Conservation (phyloP, 2,329 filamentous ascomycete species). For the Ceratocystis papillata region DNA sequence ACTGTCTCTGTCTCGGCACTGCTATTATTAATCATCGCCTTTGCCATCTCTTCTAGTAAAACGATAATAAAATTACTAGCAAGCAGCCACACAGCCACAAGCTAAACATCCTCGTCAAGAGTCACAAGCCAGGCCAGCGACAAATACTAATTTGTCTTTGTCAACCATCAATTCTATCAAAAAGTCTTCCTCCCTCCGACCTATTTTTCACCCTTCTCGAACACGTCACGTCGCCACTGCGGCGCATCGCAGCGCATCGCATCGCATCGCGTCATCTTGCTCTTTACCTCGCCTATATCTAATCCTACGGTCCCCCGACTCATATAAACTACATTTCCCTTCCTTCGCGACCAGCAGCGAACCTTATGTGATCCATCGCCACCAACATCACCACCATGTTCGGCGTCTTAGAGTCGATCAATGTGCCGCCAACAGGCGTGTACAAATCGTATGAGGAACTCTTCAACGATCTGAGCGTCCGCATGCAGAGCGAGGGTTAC, state of each 20-base stretch:
- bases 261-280: constrained; percentile 11
- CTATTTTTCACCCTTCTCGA: background rate
- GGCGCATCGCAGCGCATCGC: constrained; percentile 3
- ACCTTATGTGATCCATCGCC: constrained; percentile 14
- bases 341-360: constrained; percentile 1
- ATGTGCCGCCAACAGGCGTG: constrained; percentile 32
- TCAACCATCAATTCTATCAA: background rate
- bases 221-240: constrained; percentile 12
- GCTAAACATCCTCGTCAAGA: background rate
- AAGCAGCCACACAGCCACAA: background rate
- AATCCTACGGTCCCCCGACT: background rate
- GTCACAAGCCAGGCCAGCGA: background rate
- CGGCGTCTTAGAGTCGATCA: constrained; percentile 35
- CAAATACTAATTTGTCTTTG: background rate
- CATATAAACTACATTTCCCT: background rate
- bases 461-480: constrained; percentile 34
- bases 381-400: constrained; percentile 33
- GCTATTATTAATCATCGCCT: background rate
- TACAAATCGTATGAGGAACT: constrained; percentile 36
- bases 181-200: too few species aligned
- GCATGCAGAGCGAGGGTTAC: constrained; percentile 38
- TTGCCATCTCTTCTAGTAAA: background rate
- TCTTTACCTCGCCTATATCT: background rate
- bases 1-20: background rate
- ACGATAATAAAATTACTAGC: background rate